These are phyloP conservation scores for Candida orba DNA, from an alignment of 805 yeast genomes.

Conservation along the genomic window DNA sequence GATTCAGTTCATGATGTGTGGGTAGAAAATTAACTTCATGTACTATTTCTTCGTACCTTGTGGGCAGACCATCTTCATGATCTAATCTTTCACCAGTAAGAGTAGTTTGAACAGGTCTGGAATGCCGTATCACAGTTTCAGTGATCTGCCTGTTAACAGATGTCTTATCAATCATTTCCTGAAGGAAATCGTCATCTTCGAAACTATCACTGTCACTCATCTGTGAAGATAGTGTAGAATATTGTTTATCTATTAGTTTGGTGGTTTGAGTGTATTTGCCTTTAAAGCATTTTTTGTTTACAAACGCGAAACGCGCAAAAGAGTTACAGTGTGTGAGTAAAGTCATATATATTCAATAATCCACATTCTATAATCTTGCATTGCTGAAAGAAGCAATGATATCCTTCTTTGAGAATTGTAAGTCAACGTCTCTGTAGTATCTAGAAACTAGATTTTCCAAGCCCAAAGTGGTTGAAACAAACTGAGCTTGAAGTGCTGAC, in stretches of 20 bases:
- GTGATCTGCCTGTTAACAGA: slow-evolving; percentile 27
- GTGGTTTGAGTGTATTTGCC: not conserved
- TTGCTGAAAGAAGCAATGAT: slow-evolving; percentile 45
- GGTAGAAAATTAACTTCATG: slow-evolving; percentile 30
- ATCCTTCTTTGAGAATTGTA: slow-evolving; percentile 46
- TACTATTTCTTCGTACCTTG: slow-evolving; percentile 31
- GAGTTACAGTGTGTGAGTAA: not conserved
- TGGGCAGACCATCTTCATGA: slow-evolving; percentile 8
- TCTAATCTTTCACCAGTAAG: slow-evolving; percentile 24
- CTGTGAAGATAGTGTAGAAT: not conserved
- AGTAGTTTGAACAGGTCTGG: slow-evolving; percentile 29
- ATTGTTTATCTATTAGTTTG: not conserved
- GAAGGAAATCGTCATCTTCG: slow-evolving; percentile 24
- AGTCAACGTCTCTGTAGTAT: slow-evolving; percentile 43
- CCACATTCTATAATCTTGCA: slow-evolving; percentile 13
- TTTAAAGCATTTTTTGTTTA: not conserved
- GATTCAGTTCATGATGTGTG: slow-evolving; percentile 45
- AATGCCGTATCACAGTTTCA: slow-evolving; percentile 25
- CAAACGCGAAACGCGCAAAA: slow-evolving; percentile 1
- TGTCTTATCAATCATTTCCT: slow-evolving; percentile 19
- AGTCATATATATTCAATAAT: not conserved
- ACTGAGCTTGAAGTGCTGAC: slow-evolving; percentile 62
- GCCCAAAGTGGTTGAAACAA: slow-evolving; percentile 46
- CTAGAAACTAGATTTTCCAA: slow-evolving; percentile 49
- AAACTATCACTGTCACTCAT: slow-evolving; percentile 19